phyloP scores from a whole-genome alignment of 805 yeast species.

The Kodamaea laetipori region DNA sequence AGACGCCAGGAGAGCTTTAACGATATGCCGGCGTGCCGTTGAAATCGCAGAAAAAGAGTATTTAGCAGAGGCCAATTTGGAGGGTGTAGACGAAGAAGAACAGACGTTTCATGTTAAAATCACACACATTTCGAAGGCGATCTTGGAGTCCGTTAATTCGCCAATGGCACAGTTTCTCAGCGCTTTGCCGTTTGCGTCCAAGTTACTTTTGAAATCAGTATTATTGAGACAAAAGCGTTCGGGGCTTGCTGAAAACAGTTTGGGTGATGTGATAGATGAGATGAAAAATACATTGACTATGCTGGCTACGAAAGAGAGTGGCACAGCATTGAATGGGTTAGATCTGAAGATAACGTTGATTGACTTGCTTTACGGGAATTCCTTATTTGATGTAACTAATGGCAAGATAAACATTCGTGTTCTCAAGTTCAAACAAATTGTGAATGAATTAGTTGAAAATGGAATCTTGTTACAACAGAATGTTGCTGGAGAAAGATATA shows the following conservation, averaged over 20 bases:
- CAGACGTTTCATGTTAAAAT: constrained; percentile 62
- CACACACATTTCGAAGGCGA: constrained; percentile 75
- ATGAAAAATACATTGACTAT: constrained; percentile 53
- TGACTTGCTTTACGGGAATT: constrained; percentile 34
- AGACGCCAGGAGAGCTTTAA: constrained; percentile 91
- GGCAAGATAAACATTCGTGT: constrained; percentile 45
- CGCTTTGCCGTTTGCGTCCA: constrained; percentile 66
- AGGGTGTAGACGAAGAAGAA: constrained; percentile 17
- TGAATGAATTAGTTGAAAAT: constrained; percentile 73
- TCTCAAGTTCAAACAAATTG: constrained; percentile 57
- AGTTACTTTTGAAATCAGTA: constrained; percentile 70
- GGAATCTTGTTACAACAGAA: constrained; percentile 75
- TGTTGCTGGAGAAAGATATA: constrained; percentile 65
- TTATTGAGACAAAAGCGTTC: constrained; percentile 64
- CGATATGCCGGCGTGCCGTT: constrained; percentile 84
- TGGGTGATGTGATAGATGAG: constrained; percentile 83
- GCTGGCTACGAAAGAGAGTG: constrained; percentile 32
- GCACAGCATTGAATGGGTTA: constrained; percentile 20
- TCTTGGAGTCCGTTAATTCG: constrained; percentile 73
- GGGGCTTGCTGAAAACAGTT: constrained; percentile 66
- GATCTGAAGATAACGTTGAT: constrained; percentile 28
- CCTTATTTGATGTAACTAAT: constrained; percentile 10
- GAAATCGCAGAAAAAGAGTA: constrained; percentile 78
- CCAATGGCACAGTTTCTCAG: constrained; percentile 64
- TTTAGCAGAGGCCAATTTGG: constrained; percentile 25